A percentile compares a stretch with the other conserved stretches of the same genome.
Conservation (phyloP, 768 basidiomycete species). For the Boletus reticuloceps region DNA sequence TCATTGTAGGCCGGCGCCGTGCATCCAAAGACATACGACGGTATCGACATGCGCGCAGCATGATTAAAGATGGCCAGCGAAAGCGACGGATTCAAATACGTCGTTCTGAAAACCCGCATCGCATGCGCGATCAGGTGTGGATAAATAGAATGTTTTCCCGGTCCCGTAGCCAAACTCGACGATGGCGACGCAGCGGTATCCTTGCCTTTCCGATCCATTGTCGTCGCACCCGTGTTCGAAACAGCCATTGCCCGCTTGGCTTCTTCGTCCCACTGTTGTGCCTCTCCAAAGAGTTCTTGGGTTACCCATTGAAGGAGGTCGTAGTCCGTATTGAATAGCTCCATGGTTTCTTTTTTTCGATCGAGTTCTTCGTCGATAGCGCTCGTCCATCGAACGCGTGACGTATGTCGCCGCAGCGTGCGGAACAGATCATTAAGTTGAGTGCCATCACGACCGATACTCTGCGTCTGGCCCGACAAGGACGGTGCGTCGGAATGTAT, state of each 20-base stretch:
- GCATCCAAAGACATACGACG: conserved; percentile 88
- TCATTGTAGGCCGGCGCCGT: conserved; percentile 88
- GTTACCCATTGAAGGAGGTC: conserved; percentile 74
- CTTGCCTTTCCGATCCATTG: background rate
- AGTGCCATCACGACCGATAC: conserved; percentile 13
- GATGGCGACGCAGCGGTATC: background rate
- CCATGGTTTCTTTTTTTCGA: conserved; percentile 70
- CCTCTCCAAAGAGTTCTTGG: conserved; percentile 64
- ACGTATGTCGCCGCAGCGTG: conserved; percentile 52
- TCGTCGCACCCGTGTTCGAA: background rate
- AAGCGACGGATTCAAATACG: conserved; percentile 74
- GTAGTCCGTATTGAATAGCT: conserved; percentile 63
- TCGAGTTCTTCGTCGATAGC: conserved; percentile 58
- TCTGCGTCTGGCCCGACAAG: conserved; percentile 6
- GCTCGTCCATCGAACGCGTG: conserved; percentile 48
- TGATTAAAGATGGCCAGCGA: conserved; percentile 82
- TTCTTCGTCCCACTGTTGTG: conserved; percentile 46
- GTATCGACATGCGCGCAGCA: conserved; percentile 68
- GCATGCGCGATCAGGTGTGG: conserved; percentile 73
- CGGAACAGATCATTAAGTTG: conserved; percentile 51
- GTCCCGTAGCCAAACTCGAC: conserved; percentile 27
- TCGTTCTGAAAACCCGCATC: conserved; percentile 76
- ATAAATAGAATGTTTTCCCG: conserved; percentile 64
- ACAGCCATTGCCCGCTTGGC: conserved; percentile 39
- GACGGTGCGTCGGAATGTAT: background rate